Percentiles rank a stretch among this genome's conserved stretches.
Evolutionary conservation across 306 rosid genomes (phyloP).

Genomic region (Pterocarpus santalinus): DNA sequence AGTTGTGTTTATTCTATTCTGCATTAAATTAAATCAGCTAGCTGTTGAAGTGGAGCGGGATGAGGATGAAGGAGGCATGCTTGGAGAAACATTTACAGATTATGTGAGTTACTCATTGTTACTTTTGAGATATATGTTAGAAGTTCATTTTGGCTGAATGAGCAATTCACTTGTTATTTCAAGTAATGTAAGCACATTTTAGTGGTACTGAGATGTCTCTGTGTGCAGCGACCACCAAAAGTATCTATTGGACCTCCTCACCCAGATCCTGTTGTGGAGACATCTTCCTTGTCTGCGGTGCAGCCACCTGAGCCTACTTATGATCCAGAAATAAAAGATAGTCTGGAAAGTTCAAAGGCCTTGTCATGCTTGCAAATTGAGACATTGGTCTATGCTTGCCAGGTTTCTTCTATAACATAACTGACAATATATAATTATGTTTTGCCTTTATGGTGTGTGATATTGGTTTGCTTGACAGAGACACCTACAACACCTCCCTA

Average conservation of each 20-base stretch:
- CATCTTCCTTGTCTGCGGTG: slow-evolving; percentile 95
- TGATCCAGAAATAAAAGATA: slow-evolving; percentile 73
- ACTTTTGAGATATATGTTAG: slow-evolving; percentile 19
- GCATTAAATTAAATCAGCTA: slow-evolving; percentile 63
- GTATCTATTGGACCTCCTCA: slow-evolving; percentile 92
- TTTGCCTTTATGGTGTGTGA: slow-evolving; percentile 45
- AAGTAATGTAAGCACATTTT: slow-evolving; percentile 46
- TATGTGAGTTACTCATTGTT: slow-evolving; percentile 74
- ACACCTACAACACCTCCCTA: slow-evolving; percentile 86
- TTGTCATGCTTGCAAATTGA: slow-evolving; percentile 98
- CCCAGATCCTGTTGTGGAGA: slow-evolving; percentile 98
- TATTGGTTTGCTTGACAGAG: slow-evolving; percentile 76
- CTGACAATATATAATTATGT: slow-evolving; percentile 39
- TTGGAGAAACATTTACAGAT: slow-evolving; percentile 96
- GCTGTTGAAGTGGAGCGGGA: slow-evolving; percentile 98
- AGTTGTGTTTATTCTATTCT: slow-evolving; percentile 16
- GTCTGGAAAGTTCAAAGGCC: slow-evolving; percentile 71
- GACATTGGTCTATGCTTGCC: slow-evolving; percentile 95
- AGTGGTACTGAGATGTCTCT: slow-evolving; percentile 43
- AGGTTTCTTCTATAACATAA: slow-evolving; percentile 75
- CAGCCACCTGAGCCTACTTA: slow-evolving; percentile 99
- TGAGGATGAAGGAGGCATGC: slow-evolving; percentile 97
- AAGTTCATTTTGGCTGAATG: slow-evolving; percentile 38
- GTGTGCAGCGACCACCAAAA: slow-evolving; percentile 92
- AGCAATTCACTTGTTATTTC: slow-evolving; percentile 39